A percentile compares a stretch with the other conserved stretches of the same genome.
Evolutionary conservation across 768 basidiomycete species (phyloP).

Genomic region (Boletellus emodensis): DNA sequence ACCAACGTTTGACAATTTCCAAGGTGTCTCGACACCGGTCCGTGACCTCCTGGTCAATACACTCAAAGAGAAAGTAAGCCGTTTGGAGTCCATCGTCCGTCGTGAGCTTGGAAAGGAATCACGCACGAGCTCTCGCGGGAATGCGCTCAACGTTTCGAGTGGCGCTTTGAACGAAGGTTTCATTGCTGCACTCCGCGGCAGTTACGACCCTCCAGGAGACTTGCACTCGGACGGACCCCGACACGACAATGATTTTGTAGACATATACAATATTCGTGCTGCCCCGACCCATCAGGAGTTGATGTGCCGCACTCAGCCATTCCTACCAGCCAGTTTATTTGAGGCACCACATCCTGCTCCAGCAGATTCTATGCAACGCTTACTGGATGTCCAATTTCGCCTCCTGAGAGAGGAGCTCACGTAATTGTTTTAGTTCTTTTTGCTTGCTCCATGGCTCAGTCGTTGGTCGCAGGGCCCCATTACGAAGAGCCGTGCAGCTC

Average conservation of each 20-base stretch:
- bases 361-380: constrained; percentile 54
- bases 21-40: constrained; percentile 19
- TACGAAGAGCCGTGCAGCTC: constrained; percentile 48
- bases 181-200: constrained; percentile 34
- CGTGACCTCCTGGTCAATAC: constrained; percentile 35
- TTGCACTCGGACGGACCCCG: constrained; percentile 48
- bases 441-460: neutral
- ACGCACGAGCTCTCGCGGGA: constrained; percentile 14
- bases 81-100: constrained; percentile 42
- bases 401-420: constrained; percentile 70
- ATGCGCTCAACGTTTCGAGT: neutral
- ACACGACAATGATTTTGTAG: constrained; percentile 63
- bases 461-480: constrained; percentile 40
- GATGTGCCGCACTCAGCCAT: constrained; percentile 44
- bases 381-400: constrained; percentile 73
- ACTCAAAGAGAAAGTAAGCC: constrained; percentile 31
- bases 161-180: constrained; percentile 32
- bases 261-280: constrained; percentile 58
- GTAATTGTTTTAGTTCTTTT: constrained; percentile 31
- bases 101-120: constrained; percentile 43
- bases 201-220: constrained; percentile 55
- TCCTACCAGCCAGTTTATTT: constrained; percentile 56
- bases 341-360: constrained; percentile 62
- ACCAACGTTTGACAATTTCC: constrained; percentile 46
- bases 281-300: constrained; percentile 71